These are phyloP conservation scores for Ambrosiella cleistominuta DNA, from an alignment of 2,329 filamentous ascomycete genomes.

Conservation along the genomic window DNA sequence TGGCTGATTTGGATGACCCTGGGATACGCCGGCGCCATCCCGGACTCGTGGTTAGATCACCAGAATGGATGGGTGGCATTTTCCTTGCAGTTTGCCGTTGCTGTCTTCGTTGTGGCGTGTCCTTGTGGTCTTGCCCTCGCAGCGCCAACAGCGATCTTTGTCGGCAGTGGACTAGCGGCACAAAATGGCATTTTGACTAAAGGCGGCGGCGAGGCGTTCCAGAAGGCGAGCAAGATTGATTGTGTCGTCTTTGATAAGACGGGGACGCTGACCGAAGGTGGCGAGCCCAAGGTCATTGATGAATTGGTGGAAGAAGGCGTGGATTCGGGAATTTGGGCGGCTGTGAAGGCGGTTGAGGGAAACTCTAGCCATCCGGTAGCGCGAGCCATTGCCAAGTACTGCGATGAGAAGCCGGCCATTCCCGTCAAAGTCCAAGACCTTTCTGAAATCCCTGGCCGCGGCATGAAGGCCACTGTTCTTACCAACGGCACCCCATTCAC, in stretches of 20 bases:
- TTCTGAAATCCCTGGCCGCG: conserved; percentile 54
- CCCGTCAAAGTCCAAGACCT: conserved; percentile 25
- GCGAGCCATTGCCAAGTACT: conserved; percentile 49
- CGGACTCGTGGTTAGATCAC: conserved; percentile 36
- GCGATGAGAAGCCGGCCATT: conserved; percentile 21
- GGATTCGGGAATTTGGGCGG: conserved; percentile 26
- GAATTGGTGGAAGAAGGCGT: conserved; percentile 14
- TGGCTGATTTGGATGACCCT: conserved; percentile 56
- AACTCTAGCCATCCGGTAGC: conserved; percentile 61
- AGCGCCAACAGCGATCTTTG: conserved; percentile 73
- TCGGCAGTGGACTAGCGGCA: conserved; percentile 63
- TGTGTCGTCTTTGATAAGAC: conserved; percentile 82
- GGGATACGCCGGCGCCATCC: conserved; percentile 40
- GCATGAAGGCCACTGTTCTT: conserved; percentile 36
- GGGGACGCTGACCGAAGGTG: conserved; percentile 59
- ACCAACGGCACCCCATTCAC: conserved; percentile 20
- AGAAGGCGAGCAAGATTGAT: conserved; percentile 62
- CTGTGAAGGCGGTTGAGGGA: conserved; percentile 46
- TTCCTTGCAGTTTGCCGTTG: conserved; percentile 66
- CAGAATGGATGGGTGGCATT: conserved; percentile 53
- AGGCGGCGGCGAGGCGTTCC: conserved; percentile 70
- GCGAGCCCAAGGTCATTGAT: conserved; percentile 52
- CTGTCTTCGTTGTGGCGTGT: conserved; percentile 75
- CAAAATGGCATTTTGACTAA: conserved; percentile 67
- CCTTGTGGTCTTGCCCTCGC: conserved; percentile 71